phyloP scores from a whole-genome alignment of 352 stramenopile species.

The Pythium apleroticum region DNA sequence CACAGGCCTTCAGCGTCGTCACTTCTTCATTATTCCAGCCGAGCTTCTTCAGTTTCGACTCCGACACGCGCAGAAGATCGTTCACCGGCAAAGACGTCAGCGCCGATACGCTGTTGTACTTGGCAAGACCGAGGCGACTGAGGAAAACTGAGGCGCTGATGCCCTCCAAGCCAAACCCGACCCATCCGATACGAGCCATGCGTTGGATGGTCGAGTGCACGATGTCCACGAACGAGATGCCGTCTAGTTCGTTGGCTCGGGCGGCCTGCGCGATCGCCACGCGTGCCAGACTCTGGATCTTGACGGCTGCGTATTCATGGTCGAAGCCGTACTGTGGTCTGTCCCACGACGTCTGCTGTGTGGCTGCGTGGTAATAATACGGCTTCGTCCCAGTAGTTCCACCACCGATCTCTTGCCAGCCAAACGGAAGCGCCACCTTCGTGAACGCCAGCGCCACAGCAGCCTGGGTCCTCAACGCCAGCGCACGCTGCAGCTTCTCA shows the following conservation, averaged over 20 bases:
- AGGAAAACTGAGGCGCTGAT: constrained; percentile 57
- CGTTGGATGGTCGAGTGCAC: constrained; percentile 35
- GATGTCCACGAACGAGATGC: constrained; percentile 45
- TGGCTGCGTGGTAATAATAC: constrained; percentile 57
- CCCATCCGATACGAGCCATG: constrained; percentile 39
- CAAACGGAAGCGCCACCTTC: constrained; percentile 56
- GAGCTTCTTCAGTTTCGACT: constrained; percentile 42
- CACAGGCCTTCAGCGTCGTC: constrained; percentile 29
- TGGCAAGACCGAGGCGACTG: constrained; percentile 56
- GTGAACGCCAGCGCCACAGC: constrained; percentile 46
- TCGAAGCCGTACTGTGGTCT: constrained; percentile 65
- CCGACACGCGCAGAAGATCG: constrained; percentile 35
- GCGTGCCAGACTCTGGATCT: constrained; percentile 60
- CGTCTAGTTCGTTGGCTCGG: constrained; percentile 27
- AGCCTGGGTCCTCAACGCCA: constrained; percentile 23
- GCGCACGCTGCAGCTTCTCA: constrained; percentile 28
- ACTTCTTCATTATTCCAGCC: constrained; percentile 67
- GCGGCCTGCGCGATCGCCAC: constrained; percentile 43
- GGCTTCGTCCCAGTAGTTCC: neutral
- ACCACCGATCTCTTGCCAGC: constrained; percentile 41
- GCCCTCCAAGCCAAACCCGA: constrained; percentile 76
- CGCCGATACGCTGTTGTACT: constrained; percentile 25
- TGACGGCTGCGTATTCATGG: constrained; percentile 60
- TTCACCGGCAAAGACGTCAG: constrained; percentile 21
- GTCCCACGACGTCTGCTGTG: constrained; percentile 50